Conservation (phyloP, 2,329 filamentous ascomycete species). For the Trichoderma afroharzianum region DNA sequence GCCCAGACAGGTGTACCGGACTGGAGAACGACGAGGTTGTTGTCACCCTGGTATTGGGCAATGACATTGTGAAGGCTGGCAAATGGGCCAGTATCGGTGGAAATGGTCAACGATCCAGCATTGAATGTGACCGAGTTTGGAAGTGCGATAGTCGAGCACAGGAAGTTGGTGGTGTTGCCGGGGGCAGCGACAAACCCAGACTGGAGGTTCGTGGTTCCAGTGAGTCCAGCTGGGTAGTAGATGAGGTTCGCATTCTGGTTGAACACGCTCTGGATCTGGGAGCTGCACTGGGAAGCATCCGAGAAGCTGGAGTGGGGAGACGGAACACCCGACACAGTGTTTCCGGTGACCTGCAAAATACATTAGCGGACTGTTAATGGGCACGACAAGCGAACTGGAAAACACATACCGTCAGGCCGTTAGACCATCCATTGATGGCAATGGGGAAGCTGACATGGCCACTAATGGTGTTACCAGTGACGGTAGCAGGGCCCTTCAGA, state of each 20-base stretch:
- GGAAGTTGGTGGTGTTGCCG: slow-evolving; percentile 26
- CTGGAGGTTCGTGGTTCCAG: slow-evolving; percentile 22
- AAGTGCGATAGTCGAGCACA: slow-evolving; percentile 24
- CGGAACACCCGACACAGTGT: slow-evolving; percentile 22
- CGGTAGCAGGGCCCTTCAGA: slow-evolving; percentile 20
- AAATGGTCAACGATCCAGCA: slow-evolving; percentile 21
- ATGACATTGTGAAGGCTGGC: slow-evolving; percentile 22
- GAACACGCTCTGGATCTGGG: slow-evolving; percentile 22
- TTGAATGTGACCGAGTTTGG: slow-evolving; percentile 19
- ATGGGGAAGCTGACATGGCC: slow-evolving; percentile 26
- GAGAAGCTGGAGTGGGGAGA: slow-evolving; percentile 23
- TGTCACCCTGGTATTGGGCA: slow-evolving; percentile 26
- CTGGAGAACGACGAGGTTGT: slow-evolving; percentile 24
- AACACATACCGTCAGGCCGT: slow-evolving; percentile 20
- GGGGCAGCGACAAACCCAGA: slow-evolving; percentile 22
- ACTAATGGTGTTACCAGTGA: slow-evolving; percentile 23
- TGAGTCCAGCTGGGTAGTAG: slow-evolving; percentile 22
- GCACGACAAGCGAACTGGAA: background rate
- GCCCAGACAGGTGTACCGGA: slow-evolving; percentile 20
- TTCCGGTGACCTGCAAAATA: slow-evolving; percentile 19
- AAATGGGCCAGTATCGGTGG: slow-evolving; percentile 20
- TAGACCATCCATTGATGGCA: slow-evolving; percentile 26
- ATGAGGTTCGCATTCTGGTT: slow-evolving; percentile 24
- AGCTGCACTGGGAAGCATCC: slow-evolving; percentile 21
- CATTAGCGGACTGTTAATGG: background rate